phyloP scores from a whole-genome alignment of 2,329 filamentous ascomycete genomes.

The Colletotrichum lini region DNA sequence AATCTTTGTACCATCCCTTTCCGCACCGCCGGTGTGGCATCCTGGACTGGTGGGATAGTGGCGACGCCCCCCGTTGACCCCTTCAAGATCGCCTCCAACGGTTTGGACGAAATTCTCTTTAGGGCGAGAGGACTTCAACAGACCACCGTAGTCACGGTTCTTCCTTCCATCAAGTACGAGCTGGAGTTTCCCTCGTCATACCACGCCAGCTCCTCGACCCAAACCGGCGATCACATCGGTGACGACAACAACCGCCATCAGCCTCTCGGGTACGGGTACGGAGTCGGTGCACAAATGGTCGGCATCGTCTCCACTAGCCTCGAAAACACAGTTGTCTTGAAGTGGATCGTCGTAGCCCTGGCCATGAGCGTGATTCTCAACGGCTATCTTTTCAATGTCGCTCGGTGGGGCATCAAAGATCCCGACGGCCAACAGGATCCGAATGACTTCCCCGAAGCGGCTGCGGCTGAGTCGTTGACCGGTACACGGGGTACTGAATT shows the following conservation, averaged over 20 bases:
- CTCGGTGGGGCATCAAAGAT: conserved; percentile 96
- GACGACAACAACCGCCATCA: conserved; percentile 71
- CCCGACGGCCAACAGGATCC: conserved; percentile 74
- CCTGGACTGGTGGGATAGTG: conserved; percentile 75
- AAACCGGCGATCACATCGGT: conserved; percentile 70
- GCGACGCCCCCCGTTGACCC: conserved; percentile 88
- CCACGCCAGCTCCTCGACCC: conserved; percentile 65
- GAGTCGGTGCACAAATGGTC: conserved; percentile 88
- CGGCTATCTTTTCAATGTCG: conserved; percentile 97
- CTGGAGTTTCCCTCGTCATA: conserved; percentile 72
- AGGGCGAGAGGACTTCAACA: conserved; percentile 76
- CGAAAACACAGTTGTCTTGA: conserved; percentile 94
- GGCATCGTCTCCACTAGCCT: conserved; percentile 93
- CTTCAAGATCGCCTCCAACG: conserved; percentile 95
- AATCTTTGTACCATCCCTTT: conserved; percentile 94
- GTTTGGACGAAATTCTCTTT: conserved; percentile 77
- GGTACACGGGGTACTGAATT: no score
- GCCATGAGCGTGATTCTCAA: conserved; percentile 94
- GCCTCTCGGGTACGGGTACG: no score
- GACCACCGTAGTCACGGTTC: conserved; percentile 84
- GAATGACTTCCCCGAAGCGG: conserved; percentile 69
- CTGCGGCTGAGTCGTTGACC: conserved; percentile 54
- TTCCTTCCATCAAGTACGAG: conserved; percentile 97
- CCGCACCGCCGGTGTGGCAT: conserved; percentile 71
- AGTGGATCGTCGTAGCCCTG: conserved; percentile 95